Evolutionary conservation across 2,329 filamentous ascomycete genomes (phyloP).

Genomic region (Fusarium buxicola): DNA sequence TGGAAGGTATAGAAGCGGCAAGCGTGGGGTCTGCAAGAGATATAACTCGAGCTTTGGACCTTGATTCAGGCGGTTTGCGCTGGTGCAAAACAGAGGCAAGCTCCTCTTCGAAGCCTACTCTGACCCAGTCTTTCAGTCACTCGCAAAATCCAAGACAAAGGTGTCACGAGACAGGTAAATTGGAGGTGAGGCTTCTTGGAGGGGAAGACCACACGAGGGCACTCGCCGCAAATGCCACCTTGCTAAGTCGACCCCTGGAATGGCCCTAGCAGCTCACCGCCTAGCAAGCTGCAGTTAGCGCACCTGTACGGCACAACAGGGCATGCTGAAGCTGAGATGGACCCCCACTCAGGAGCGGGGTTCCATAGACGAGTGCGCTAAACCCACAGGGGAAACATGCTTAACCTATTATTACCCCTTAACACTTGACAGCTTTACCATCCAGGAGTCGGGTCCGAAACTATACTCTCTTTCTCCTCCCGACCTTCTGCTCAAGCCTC

Average conservation of each 20-base stretch:
- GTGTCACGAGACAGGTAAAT: conserved; percentile 29
- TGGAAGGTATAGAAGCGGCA: conserved; percentile 9
- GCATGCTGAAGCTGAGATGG: conserved; percentile 24
- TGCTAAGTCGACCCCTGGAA: conserved; percentile 29
- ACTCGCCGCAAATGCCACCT: conserved; percentile 31
- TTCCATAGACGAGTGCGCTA: conserved; percentile 23
- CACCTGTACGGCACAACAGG: too few species aligned
- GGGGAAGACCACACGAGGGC: conserved; percentile 32
- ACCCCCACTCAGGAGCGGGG: conserved; percentile 19
- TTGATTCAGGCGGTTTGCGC: conserved; percentile 2
- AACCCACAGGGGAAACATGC: conserved; percentile 19
- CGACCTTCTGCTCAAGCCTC: conserved; percentile 3
- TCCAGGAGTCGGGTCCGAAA: not conserved
- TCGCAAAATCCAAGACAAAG: conserved; percentile 19
- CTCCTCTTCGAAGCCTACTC: conserved; percentile 3
- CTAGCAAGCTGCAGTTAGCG: conserved; percentile 12
- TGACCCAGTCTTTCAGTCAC: conserved; percentile 8
- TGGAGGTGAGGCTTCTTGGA: conserved; percentile 28
- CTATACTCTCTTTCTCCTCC: conserved; percentile 20
- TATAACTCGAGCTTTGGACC: conserved; percentile 7
- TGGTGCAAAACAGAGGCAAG: not conserved
- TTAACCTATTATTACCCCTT: conserved; percentile 24
- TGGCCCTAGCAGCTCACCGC: conserved; percentile 29
- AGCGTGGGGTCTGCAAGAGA: conserved; percentile 5
- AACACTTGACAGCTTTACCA: conserved; percentile 9